These are phyloP conservation scores for Craterostigma plantagineum DNA, from an alignment of 257 asterid genomes.

Conservation along the genomic window DNA sequence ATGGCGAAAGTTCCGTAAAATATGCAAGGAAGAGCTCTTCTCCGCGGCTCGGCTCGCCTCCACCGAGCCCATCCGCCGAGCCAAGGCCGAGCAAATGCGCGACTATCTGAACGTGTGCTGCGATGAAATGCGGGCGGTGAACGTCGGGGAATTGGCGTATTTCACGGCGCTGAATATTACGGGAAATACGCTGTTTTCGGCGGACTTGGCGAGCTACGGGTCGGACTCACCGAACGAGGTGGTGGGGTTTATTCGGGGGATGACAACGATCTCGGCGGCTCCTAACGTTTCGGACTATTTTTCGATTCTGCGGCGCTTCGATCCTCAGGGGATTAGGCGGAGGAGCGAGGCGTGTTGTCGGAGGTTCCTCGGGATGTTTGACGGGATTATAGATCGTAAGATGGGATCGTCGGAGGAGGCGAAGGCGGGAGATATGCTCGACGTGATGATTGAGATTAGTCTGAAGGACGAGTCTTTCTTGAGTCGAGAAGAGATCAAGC, in stretches of 20 bases:
- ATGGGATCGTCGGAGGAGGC: background rate
- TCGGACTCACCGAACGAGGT: constrained; percentile 27
- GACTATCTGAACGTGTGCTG: constrained; percentile 13
- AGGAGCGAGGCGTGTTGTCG: background rate
- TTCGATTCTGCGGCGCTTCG: background rate
- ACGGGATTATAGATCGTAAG: background rate
- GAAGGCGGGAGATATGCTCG: background rate
- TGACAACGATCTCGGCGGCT: constrained; percentile 18
- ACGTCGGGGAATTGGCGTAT: constrained; percentile 14
- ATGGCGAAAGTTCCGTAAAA: constrained; percentile 17
- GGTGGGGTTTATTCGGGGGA: constrained; percentile 17
- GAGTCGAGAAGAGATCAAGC: background rate
- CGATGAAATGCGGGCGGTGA: constrained; percentile 13
- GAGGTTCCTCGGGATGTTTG: background rate
- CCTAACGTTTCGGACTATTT: constrained; percentile 19
- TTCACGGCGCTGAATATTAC: constrained; percentile 19
- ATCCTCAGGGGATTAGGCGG: background rate
- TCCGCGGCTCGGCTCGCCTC: constrained; percentile 11
- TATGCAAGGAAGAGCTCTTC: constrained; percentile 16
- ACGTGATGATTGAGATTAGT: background rate
- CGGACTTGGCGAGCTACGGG: constrained; percentile 18
- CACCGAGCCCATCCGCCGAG: constrained; percentile 10
- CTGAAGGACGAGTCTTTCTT: background rate
- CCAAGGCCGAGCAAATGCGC: constrained; percentile 11
- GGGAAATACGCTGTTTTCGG: constrained; percentile 30